Percentiles rank a stretch among this genome's conserved stretches.
These are phyloP conservation scores for Mortierella sp. DNA, from an alignment of 371 early-diverging fungal species.

Conservation along the genomic window DNA sequence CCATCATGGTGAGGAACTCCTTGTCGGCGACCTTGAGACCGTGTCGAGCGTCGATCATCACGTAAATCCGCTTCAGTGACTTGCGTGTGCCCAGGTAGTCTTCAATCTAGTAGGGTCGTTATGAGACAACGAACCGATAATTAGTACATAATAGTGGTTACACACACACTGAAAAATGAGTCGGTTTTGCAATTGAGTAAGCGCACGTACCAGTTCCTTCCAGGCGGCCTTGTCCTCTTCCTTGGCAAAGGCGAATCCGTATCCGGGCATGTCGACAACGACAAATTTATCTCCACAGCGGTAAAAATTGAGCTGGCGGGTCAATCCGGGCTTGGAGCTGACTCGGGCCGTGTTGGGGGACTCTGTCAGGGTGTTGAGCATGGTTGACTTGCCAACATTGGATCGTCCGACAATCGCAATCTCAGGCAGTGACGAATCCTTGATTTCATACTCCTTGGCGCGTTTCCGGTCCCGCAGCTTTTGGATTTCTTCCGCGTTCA, in stretches of 20 bases:
- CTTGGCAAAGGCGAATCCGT: constrained; percentile 88
- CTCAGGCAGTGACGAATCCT: constrained; percentile 35
- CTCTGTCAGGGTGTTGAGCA: constrained; percentile 77
- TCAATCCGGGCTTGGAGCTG: constrained; percentile 84
- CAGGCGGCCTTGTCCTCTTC: constrained; percentile 71
- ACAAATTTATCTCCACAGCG: constrained; percentile 72
- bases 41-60: constrained; percentile 86
- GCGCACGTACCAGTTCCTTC: constrained; percentile 69
- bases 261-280: constrained; percentile 91
- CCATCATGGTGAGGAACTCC: constrained; percentile 70
- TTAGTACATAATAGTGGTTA: constrained; percentile 12
- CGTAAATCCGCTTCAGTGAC: constrained; percentile 74
- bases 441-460: constrained; percentile 28
- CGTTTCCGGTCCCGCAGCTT: constrained; percentile 20
- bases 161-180: not conserved
- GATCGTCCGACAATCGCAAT: constrained; percentile 71
- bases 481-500: constrained; percentile 23
- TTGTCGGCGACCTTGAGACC: constrained; percentile 76
- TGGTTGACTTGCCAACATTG: constrained; percentile 86
- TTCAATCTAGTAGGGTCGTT: constrained; percentile 68
- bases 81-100: constrained; percentile 72
- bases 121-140: not conserved
- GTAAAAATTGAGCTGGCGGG: constrained; percentile 87
- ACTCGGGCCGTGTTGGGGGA: constrained; percentile 70
- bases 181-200: not conserved